Percentiles rank a stretch among this genome's conserved stretches.
Evolutionary conservation across 305 asterid species (phyloP).

Genomic region (Fraxinus xanthoxyloides): DNA sequence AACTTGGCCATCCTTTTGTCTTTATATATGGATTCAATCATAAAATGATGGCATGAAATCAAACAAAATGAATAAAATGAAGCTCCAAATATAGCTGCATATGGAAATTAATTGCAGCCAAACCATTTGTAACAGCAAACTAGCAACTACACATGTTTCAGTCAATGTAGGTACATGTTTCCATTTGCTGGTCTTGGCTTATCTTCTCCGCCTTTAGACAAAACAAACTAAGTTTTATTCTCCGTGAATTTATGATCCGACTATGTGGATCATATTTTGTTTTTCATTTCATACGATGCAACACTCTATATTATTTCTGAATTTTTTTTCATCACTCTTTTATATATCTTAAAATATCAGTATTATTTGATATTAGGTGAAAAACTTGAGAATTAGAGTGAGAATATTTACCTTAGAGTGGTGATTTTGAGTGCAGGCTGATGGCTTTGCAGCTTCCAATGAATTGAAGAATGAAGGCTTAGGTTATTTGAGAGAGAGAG

Average conservation of each 20-base stretch:
- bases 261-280: no score
- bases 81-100: background rate
- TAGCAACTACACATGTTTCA: slow-evolving; percentile 31
- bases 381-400: no score
- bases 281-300: background rate
- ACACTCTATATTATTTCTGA: background rate
- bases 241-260: background rate
- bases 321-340: background rate
- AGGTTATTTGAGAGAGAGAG: no score
- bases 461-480: no score
- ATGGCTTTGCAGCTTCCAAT: no score
- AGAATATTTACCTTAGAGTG: no score
- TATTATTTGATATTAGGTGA: no score
- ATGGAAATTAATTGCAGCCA: slow-evolving; percentile 20
- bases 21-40: no score
- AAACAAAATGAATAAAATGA: no score
- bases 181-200: slow-evolving; percentile 32
- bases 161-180: slow-evolving; percentile 27
- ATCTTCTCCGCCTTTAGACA: background rate
- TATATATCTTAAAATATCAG: background rate
- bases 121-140: slow-evolving; percentile 17
- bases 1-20: no score
- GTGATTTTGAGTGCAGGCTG: no score
- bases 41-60: no score
- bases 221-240: background rate